A percentile compares a stretch with the other conserved stretches of the same genome.
Conservation (phyloP, 805 yeast species). For the Metschnikowia similis region DNA sequence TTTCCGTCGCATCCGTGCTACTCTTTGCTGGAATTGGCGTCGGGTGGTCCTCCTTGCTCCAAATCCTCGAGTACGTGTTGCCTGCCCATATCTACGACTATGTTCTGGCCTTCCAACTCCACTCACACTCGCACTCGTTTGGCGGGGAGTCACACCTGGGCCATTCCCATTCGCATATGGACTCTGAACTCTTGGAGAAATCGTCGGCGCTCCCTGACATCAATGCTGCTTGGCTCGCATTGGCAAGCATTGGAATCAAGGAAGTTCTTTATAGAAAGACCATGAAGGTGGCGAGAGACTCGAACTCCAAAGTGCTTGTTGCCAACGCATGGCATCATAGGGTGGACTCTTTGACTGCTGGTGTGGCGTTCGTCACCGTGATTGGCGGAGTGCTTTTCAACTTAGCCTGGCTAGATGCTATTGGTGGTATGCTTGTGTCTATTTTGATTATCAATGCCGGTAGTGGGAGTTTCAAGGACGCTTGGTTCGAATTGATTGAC, state of each 20-base stretch:
- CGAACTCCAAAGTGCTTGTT: conserved; percentile 82
- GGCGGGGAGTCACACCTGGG: conserved; percentile 13
- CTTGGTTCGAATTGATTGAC: conserved; percentile 77
- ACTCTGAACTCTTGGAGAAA: not conserved
- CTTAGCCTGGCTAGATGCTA: conserved; percentile 82
- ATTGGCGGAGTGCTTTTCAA: conserved; percentile 76
- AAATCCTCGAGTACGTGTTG: conserved; percentile 60
- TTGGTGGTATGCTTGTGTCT: conserved; percentile 88
- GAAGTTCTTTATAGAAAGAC: conserved; percentile 88
- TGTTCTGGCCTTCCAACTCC: conserved; percentile 45
- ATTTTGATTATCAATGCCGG: conserved; percentile 82
- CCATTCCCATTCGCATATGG: conserved; percentile 12
- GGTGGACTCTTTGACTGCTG: conserved; percentile 86
- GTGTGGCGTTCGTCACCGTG: conserved; percentile 85
- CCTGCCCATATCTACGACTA: conserved; percentile 60
- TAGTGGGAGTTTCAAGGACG: conserved; percentile 60
- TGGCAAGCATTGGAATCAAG: conserved; percentile 79
- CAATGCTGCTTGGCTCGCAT: conserved; percentile 96
- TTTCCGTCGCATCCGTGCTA: conserved; percentile 79
- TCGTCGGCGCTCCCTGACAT: conserved; percentile 43
- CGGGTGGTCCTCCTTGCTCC: conserved; percentile 78
- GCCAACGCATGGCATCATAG: conserved; percentile 99
- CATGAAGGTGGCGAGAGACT: conserved; percentile 66
- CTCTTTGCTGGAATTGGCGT: conserved; percentile 86
- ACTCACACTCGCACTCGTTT: conserved; percentile 48